phyloP scores from a whole-genome alignment of 2,329 filamentous ascomycete genomes.

The Aspergillus uvarum region DNA sequence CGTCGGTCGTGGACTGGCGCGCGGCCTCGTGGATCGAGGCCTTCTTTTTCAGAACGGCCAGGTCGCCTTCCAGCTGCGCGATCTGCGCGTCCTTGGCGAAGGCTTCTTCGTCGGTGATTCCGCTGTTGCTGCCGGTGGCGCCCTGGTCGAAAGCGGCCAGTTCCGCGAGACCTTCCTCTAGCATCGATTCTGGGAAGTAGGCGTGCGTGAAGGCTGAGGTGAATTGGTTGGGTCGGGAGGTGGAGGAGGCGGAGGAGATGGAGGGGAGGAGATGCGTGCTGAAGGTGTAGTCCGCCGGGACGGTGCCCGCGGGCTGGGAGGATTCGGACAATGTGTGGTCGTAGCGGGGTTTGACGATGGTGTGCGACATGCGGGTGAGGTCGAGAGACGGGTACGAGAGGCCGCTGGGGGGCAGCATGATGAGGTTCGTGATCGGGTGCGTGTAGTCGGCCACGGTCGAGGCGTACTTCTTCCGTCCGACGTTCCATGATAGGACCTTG shows the following conservation, averaged over 20 bases:
- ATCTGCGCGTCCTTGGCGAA: constrained; percentile 29
- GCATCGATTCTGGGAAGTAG: constrained; percentile 38
- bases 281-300: constrained; percentile 46
- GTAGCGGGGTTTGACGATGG: constrained; percentile 72
- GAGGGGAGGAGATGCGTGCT: constrained; percentile 38
- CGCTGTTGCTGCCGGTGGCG: constrained; percentile 19
- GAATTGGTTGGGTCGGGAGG: constrained; percentile 28
- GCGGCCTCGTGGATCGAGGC: constrained; percentile 36
- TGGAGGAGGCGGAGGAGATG: constrained; percentile 10
- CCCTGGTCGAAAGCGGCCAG: constrained; percentile 31
- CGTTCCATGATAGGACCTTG: constrained; percentile 77
- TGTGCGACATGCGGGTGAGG: constrained; percentile 54
- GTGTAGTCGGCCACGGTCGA: constrained; percentile 70
- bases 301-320: constrained; percentile 33
- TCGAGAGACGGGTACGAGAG: constrained; percentile 38
- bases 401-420: constrained; percentile 65
- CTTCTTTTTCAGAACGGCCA: constrained; percentile 41
- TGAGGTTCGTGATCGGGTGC: constrained; percentile 77
- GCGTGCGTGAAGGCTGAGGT: constrained; percentile 40
- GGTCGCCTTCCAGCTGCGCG: constrained; percentile 40
- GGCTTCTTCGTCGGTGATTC: constrained; percentile 16
- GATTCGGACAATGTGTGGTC: constrained; percentile 40
- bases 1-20: constrained; percentile 35
- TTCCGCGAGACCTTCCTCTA: constrained; percentile 45
- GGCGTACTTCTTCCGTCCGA: constrained; percentile 67